Evolutionary conservation across 345 rosid species (phyloP).

Genomic region (Corymbia maculata): DNA sequence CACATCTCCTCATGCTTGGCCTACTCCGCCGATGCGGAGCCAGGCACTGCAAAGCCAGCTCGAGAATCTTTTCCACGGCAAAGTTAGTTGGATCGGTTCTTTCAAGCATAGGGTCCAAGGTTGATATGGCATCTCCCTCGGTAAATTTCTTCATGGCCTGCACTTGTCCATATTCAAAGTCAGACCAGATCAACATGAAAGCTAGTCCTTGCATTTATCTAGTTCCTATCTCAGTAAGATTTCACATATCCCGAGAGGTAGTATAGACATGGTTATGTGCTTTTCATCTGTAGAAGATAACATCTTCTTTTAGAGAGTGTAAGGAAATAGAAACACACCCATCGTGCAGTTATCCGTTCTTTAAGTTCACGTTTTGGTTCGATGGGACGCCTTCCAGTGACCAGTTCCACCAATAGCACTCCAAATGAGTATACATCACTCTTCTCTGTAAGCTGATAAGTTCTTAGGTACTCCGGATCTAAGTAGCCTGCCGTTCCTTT

Average conservation of each 20-base stretch:
- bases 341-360: conserved; percentile 72
- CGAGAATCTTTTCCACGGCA: conserved; percentile 62
- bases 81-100: conserved; percentile 29
- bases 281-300: not conserved
- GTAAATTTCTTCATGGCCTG: conserved; percentile 78
- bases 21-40: conserved; percentile 63
- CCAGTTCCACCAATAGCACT: conserved; percentile 66
- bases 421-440: conserved; percentile 96
- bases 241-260: not conserved
- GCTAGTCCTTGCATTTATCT: not conserved
- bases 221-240: not conserved
- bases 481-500: conserved; percentile 97
- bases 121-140: conserved; percentile 46
- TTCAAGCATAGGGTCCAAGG: conserved; percentile 68
- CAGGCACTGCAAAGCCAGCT: conserved; percentile 66
- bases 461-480: conserved; percentile 82
- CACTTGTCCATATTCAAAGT: not conserved
- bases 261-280: not conserved
- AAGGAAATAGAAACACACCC: conserved; percentile 37
- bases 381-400: conserved; percentile 82
- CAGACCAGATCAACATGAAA: not conserved
- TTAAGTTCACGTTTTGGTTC: conserved; percentile 60
- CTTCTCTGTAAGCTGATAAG: conserved; percentile 88
- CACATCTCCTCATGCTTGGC: conserved; percentile 78
- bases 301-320: not conserved